A percentile compares a stretch with the other conserved stretches of the same genome.
Conservation (phyloP, 2,329 filamentous ascomycete species). For the Nigrospora osmanthi region DNA sequence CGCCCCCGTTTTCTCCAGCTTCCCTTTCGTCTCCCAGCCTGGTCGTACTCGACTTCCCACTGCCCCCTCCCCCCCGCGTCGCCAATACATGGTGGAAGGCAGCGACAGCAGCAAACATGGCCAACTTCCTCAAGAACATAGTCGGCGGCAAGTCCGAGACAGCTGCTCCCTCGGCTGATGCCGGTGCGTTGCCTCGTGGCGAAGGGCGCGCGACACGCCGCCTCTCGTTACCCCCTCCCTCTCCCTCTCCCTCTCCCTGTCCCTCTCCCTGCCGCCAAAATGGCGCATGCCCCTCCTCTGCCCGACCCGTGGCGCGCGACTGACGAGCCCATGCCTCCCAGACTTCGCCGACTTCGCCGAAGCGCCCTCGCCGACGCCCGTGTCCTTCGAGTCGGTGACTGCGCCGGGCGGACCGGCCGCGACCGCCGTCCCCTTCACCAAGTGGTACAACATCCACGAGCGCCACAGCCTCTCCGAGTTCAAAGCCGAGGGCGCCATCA, state of each 20-base stretch:
- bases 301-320: too few species aligned
- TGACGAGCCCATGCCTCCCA: conserved; percentile 25
- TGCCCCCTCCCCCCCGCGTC: too few species aligned
- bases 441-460: conserved; percentile 97
- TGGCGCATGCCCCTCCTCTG: too few species aligned
- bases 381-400: conserved; percentile 38
- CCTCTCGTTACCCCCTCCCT: not conserved
- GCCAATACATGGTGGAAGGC: not conserved
- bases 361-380: conserved; percentile 58
- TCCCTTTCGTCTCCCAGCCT: too few species aligned
- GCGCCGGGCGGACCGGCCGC: conserved; percentile 36
- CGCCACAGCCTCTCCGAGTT: conserved; percentile 80
- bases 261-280: too few species aligned
- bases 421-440: conserved; percentile 64
- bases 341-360: conserved; percentile 93
- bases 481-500: conserved; percentile 74
- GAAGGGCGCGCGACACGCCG: too few species aligned
- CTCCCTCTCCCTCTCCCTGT: too few species aligned
- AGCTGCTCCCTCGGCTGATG: conserved; percentile 45
- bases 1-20: too few species aligned
- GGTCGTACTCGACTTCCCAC: too few species aligned
- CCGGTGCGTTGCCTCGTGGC: conserved; percentile 43
- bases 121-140: conserved; percentile 57
- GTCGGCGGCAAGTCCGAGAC: conserved; percentile 57
- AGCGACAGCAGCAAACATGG: conserved; percentile 33